phyloP scores from a whole-genome alignment of 441 rosid genomes.

The Euphorbia celastroides region DNA sequence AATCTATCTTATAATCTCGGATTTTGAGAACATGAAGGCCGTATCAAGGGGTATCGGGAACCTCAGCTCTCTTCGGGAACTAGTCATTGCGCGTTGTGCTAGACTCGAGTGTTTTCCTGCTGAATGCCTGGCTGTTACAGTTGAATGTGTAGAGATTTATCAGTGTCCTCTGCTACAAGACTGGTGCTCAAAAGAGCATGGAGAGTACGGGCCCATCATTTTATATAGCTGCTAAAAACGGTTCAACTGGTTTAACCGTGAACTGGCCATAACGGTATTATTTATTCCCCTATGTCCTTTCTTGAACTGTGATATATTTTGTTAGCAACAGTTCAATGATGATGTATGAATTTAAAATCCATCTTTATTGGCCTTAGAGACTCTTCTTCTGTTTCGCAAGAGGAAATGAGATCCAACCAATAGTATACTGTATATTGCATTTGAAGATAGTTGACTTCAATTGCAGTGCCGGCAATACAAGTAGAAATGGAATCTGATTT shows the following conservation, averaged over 20 bases:
- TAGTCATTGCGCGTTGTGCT: slow-evolving; percentile 1
- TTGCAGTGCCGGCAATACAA: too few species aligned
- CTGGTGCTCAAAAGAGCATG: background rate
- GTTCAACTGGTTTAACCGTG: too few species aligned
- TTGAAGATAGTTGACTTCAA: too few species aligned
- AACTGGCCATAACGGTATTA: too few species aligned
- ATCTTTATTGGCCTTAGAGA: too few species aligned
- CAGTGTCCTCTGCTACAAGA: background rate
- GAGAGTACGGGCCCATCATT: background rate
- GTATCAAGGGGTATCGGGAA: background rate
- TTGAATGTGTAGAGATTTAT: background rate
- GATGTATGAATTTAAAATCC: too few species aligned
- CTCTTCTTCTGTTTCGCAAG: too few species aligned
- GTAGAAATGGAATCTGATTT: background rate
- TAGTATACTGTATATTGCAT: too few species aligned
- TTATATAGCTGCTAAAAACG: background rate
- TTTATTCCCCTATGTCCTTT: background rate
- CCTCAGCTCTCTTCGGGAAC: slow-evolving; percentile 1
- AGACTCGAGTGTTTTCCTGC: slow-evolving; percentile 12
- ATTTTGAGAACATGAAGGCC: slow-evolving; percentile 3
- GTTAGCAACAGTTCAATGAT: too few species aligned
- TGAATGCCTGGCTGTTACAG: slow-evolving; percentile 14
- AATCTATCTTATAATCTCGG: background rate
- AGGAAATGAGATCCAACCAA: too few species aligned
- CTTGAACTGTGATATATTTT: background rate